Base-by-base conservation (phyloP, 805 yeast species). In the Clavispora asparagi region DNA sequence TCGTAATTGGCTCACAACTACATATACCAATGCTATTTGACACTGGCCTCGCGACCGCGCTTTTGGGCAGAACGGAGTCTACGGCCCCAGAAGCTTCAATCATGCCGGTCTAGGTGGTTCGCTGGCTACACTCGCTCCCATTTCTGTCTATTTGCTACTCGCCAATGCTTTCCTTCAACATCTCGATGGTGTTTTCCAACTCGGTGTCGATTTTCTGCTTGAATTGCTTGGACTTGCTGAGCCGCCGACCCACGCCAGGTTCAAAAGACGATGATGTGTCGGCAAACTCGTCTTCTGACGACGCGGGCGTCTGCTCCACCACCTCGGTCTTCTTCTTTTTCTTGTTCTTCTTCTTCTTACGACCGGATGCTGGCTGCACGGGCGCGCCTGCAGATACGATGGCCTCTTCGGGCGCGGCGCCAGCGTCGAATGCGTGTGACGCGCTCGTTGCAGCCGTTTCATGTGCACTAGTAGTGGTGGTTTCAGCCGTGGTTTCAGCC, bases 131-230 rank as follows among this genome's bases (percentile, higher is more conserved):
- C 29, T 11, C 9, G 29, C 12, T 27, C 29, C 29, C 6, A 27
- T 8, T 9, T 27, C 14, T 29, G 14, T 29, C 32, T 29, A 29
- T 29, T 29, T 14, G 10, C 36, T 32, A 29, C 19, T 31, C 63
- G 13, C 61, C 63, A 12, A 68, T 54, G 43, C 67, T 68, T 48
- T 70, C 73, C 50, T 68, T 57, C 33, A 71, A 55, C 72, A 71
- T 68, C 43, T 64, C 63, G 41, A 71, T 49, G 4, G 76, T 71
- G 43, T 60, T 59, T 41, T 70, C 68, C 43, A 71, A 51, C 30
- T 63, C 71, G 37, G 50, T 60, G 50, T 67, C 60, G 42, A 71
- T 54, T 45, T 66, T 65, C 39, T 56, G 50, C 41, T 63, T 58
- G 50, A 70, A 68, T 50, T 61, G 62, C 54, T 68, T 69, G 28